A percentile compares a stretch with the other conserved stretches of the same genome.
Evolutionary conservation across 805 yeast species (phyloP).

Genomic region (Lachancea fermentati): DNA sequence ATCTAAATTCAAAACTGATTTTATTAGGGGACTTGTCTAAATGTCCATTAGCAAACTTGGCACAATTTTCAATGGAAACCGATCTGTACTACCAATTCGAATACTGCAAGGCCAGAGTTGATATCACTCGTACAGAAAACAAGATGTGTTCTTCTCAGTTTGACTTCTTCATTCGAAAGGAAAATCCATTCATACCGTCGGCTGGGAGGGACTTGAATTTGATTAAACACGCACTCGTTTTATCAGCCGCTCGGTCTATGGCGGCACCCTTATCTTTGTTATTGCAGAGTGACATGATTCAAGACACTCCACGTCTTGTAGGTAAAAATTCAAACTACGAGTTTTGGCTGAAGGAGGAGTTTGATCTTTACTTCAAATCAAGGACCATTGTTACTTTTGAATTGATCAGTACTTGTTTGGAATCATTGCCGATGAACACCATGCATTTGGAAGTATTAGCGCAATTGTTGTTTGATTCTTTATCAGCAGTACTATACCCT

Average conservation of each 20-base stretch:
- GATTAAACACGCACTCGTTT: conserved; percentile 22
- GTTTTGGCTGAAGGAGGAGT: conserved; percentile 47
- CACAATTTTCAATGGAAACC: background rate
- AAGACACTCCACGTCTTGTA: conserved; percentile 35
- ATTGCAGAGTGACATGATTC: conserved; percentile 26
- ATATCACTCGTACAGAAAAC: background rate
- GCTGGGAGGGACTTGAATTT: conserved; percentile 27
- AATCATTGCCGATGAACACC: conserved; percentile 35
- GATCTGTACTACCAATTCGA: conserved; percentile 45
- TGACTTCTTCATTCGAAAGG: conserved; percentile 5
- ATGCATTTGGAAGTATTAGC: conserved; percentile 50
- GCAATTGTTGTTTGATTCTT: conserved; percentile 39
- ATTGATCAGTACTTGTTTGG: conserved; percentile 30
- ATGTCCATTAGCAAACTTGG: background rate
- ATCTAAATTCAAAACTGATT: conserved; percentile 33
- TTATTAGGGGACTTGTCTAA: conserved; percentile 29
- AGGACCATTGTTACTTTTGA: conserved; percentile 44
- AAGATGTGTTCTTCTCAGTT: too few species aligned
- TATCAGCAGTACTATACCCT: conserved; percentile 44
- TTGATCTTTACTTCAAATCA: conserved; percentile 20
- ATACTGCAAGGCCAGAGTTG: conserved; percentile 25
- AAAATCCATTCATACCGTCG: conserved; percentile 36
- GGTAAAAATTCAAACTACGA: conserved; percentile 36
- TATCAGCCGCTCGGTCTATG: conserved; percentile 25
- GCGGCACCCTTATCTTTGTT: conserved; percentile 32